Base-by-base conservation (phyloP, 768 basidiomycete species). In the Lactarius hengduanensis region DNA sequence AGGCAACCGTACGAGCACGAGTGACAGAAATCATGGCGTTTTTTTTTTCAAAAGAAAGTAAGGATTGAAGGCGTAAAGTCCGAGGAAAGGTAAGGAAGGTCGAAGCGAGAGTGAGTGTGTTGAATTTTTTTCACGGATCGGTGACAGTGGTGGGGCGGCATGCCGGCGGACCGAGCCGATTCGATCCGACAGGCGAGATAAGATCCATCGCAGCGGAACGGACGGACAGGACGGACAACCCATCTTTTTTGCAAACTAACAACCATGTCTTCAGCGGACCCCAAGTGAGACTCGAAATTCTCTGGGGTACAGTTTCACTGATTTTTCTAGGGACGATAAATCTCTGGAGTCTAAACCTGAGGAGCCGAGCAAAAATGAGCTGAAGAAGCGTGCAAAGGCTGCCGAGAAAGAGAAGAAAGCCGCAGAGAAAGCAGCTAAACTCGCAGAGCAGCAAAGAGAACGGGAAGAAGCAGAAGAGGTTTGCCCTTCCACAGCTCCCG, bases 301-400 rank as follows among this genome's bases (percentile, higher is more conserved):
- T 43, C 20, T 28, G 18, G 18, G 36, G 30, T 57, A 16, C 2
- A 2, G 18, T 13, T n/a, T 62, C 9, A 58, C 26, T n/a, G 30
- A 36, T 53, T 1, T 26, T 65, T 43, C 43, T 22, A 68, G 63
- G 45, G 45, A 50, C 26, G 55, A 41, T 28, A 41, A 32, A 43
- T 15, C 20, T 13, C n/a, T 45, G 5, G 60, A 65, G 34, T 28
- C 64, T 15, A 56, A 47, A 38, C 50, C 64, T 40, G 77, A 80
- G 47, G 90, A 83, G 15, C 92, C 88, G 8, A 86, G 89, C 63
- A 98, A 97, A 80, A 92, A 81, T 72, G 94, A 96, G 72, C 76
- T 94, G 65, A 98, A 98, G 82, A 95, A 94, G 78, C 86, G 87
- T 38, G 90, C 90, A 38, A 98, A 97, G 77, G 90, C 90, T 57